Conservation (phyloP, 257 asterid genomes). For the Solanum rostratum region DNA sequence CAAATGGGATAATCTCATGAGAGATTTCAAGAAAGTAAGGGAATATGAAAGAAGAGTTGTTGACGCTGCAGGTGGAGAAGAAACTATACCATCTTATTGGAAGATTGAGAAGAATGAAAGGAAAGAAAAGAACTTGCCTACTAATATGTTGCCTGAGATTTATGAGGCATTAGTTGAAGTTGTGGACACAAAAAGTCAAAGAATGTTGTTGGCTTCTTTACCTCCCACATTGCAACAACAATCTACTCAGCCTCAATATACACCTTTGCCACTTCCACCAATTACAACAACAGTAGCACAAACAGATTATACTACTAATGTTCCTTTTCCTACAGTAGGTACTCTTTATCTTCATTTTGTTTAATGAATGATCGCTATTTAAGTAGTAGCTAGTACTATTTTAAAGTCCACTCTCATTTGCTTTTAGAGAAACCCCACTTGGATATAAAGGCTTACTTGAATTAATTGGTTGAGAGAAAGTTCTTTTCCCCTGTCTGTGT, state of each 20-base stretch:
- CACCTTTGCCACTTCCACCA: slow-evolving; percentile 17
- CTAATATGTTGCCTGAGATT: slow-evolving; percentile 68
- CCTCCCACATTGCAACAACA: slow-evolving; percentile 31
- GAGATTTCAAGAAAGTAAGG: slow-evolving; percentile 88
- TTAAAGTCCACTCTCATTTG: neutral
- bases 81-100: slow-evolving; percentile 49
- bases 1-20: slow-evolving; percentile 88
- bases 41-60: slow-evolving; percentile 43
- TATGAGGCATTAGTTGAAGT: slow-evolving; percentile 65
- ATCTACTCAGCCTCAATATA: slow-evolving; percentile 6
- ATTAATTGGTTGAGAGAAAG: neutral
- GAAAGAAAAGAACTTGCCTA: slow-evolving; percentile 61
- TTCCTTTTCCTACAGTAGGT: slow-evolving; percentile 4
- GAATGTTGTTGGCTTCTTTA: slow-evolving; percentile 6
- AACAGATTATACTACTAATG: neutral
- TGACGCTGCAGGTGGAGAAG: neutral
- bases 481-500: neutral
- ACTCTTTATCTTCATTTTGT: neutral
- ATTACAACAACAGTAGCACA: neutral
- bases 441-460: neutral
- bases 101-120: slow-evolving; percentile 65
- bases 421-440: neutral
- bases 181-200: slow-evolving; percentile 38
- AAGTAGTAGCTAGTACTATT: neutral
- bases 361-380: neutral